These are phyloP conservation scores for Penicillium brevicompactum DNA, from an alignment of 2,329 filamentous ascomycete genomes.

Conservation along the genomic window DNA sequence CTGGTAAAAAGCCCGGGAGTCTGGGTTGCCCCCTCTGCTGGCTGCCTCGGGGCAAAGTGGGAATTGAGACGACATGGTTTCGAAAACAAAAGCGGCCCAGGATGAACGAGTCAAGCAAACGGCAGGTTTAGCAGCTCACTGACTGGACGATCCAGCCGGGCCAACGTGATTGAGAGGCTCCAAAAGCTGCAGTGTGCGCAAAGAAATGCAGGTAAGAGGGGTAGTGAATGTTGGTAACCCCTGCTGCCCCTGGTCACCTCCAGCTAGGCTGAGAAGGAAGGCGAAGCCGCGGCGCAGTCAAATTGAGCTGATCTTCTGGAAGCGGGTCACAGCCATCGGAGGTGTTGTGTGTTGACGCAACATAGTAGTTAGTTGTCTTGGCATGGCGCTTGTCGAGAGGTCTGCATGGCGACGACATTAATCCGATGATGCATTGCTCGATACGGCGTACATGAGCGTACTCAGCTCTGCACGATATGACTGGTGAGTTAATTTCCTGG, in stretches of 20 bases:
- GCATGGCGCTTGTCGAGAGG: constrained; percentile 34
- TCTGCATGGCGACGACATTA: constrained; percentile 17
- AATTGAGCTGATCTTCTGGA: constrained; percentile 17
- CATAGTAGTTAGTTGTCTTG: constrained; percentile 30
- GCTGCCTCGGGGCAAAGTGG: constrained; percentile 17
- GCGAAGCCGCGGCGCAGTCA: constrained; percentile 26
- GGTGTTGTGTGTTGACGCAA: constrained; percentile 18
- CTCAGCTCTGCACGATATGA: background rate
- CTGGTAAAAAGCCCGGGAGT: constrained; percentile 27
- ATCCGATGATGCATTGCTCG: background rate
- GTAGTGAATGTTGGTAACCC: constrained; percentile 10
- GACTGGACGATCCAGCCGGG: constrained; percentile 6
- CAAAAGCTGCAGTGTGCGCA: constrained; percentile 18
- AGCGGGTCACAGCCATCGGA: constrained; percentile 16
- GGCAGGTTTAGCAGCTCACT: constrained; percentile 13
- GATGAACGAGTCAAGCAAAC: constrained; percentile 9
- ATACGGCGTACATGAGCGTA: constrained; percentile 6
- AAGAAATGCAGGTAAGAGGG: constrained; percentile 19
- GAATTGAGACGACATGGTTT: constrained; percentile 11
- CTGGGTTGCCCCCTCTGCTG: constrained; percentile 31
- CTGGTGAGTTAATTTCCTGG: background rate
- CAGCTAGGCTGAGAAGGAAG: constrained; percentile 5
- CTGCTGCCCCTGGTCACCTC: constrained; percentile 12
- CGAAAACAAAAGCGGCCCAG: constrained; percentile 22
- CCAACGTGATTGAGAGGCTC: constrained; percentile 12